Evolutionary conservation across 2,329 filamentous ascomycete genomes (phyloP).

Genomic region (Arthrobotrys entomopaga): DNA sequence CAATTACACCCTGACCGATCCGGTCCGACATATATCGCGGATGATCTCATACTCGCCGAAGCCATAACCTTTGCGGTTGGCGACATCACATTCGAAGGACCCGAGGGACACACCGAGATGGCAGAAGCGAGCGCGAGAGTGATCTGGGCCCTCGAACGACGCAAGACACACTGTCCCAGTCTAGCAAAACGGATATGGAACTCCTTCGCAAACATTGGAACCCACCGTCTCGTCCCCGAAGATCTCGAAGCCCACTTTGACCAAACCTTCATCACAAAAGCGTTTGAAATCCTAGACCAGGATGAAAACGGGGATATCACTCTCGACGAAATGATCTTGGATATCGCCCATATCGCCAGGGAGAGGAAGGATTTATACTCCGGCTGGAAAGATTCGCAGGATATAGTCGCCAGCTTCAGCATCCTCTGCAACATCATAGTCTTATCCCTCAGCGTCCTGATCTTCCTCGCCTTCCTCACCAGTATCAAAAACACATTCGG

Average conservation of each 20-base stretch:
- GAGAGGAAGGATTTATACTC: conserved; percentile 80
- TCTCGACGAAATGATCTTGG: conserved; percentile 92
- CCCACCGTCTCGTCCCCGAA: conserved; percentile 74
- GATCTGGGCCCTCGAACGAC: conserved; percentile 25
- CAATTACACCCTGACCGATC: not conserved
- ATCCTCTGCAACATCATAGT: conserved; percentile 59
- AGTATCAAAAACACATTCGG: conserved; percentile 59
- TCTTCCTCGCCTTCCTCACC: conserved; percentile 58
- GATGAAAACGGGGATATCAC: conserved; percentile 94
- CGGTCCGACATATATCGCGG: not conserved
- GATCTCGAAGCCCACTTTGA: conserved; percentile 73
- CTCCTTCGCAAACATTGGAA: conserved; percentile 92
- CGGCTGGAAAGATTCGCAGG: conserved; percentile 58
- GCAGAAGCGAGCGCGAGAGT: conserved; percentile 7
- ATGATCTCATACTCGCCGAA: conserved; percentile 13
- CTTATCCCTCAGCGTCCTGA: conserved; percentile 59
- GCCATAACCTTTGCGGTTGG: conserved; percentile 18
- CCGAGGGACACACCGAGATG: not conserved
- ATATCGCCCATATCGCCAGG: conserved; percentile 82
- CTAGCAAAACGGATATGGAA: conserved; percentile 88
- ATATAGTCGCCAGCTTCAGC: conserved; percentile 61
- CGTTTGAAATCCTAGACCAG: conserved; percentile 80
- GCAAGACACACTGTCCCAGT: conserved; percentile 69
- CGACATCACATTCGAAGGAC: not conserved
- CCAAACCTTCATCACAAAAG: conserved; percentile 59